Base-by-base conservation (phyloP, 352 stramenopile species). In the Phytophthora pistaciae region DNA sequence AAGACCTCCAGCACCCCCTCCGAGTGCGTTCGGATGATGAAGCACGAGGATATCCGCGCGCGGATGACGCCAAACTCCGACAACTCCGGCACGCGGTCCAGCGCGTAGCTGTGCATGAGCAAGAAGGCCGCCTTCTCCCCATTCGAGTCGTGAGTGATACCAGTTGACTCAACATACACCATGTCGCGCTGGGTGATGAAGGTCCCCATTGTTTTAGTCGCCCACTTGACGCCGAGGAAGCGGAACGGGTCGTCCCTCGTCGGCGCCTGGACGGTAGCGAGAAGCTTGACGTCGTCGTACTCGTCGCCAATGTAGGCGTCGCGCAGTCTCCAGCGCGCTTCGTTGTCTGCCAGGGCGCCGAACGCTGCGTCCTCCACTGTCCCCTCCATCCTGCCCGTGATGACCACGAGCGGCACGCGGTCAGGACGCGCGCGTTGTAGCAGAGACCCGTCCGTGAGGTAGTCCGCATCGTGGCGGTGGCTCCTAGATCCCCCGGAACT, bases 151-250 rank as follows among this genome's bases (percentile, higher is more conserved):
- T 63, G 56, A 8, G 73, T 31, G 9, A 79, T 50, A 0, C 76
- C 76, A 18, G 71, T 77, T 13, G 76, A 77, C 62, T 85, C 75
- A 10, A 79, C 57, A 57, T 79, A 85, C 42, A 85, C 58, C 57
- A 82, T 67, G 55, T 83, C 78, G 0, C 78, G 75, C 27, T 74
- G 65, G 3, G 54, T 60, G 3, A 83, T 64, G 60, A 83, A 83
- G 18, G 72, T 57, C 11, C 72, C 68, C 7, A 79, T 58, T 5
- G 59, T 60, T 52, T 76, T 75, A 5, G 65, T 70, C 11, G 67
- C 65, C 76, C 74, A 84, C 46, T 86, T 86, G 55, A 84, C 66
- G 27, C 79, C 76, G 0, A 83, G 57, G 57, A 83, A 86, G 10
- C 76, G 74, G 64, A 79, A 86, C 62, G 79, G 79, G 36, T 83